Evolutionary conservation across 768 basidiomycete species (phyloP).

Genomic region (Tricholoma sp.): DNA sequence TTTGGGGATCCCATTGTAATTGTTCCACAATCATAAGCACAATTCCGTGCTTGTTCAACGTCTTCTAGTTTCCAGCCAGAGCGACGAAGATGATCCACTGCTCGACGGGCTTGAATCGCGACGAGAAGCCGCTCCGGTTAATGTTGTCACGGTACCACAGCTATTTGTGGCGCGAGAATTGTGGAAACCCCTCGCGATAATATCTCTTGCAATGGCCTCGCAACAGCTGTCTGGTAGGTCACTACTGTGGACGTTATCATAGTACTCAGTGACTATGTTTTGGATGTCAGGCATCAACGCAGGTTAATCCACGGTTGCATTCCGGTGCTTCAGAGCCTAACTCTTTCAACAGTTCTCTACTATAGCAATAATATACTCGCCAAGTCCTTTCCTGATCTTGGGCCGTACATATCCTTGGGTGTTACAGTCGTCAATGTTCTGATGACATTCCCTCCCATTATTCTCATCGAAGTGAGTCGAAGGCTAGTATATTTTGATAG

Average conservation of each 20-base stretch:
- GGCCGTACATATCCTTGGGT: constrained; percentile 77
- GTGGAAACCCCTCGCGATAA: constrained; percentile 56
- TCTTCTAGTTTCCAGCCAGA: constrained; percentile 2
- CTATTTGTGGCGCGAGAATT: constrained; percentile 49
- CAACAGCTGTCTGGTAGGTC: constrained; percentile 74
- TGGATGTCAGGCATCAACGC: constrained; percentile 63
- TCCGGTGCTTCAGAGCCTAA: background rate
- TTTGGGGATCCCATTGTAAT: constrained; percentile 45
- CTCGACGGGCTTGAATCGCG: constrained; percentile 28
- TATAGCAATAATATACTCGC: constrained; percentile 88
- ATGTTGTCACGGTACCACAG: constrained; percentile 45
- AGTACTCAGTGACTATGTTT: background rate
- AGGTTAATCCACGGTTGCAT: constrained; percentile 28
- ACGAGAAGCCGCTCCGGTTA: constrained; percentile 20
- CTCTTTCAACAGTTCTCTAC: constrained; percentile 61
- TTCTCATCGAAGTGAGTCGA: constrained; percentile 73
- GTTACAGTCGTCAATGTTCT: constrained; percentile 81
- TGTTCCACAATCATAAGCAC: background rate
- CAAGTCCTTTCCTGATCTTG: constrained; percentile 71
- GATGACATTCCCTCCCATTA: constrained; percentile 82
- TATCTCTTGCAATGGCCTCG: constrained; percentile 66
- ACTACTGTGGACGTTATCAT: background rate
- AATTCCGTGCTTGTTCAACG: background rate
- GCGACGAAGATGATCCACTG: constrained; percentile 27
- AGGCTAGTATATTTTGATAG: background rate